Conservation (phyloP, 306 rosid species). For the Elaeagnus macrophylla region DNA sequence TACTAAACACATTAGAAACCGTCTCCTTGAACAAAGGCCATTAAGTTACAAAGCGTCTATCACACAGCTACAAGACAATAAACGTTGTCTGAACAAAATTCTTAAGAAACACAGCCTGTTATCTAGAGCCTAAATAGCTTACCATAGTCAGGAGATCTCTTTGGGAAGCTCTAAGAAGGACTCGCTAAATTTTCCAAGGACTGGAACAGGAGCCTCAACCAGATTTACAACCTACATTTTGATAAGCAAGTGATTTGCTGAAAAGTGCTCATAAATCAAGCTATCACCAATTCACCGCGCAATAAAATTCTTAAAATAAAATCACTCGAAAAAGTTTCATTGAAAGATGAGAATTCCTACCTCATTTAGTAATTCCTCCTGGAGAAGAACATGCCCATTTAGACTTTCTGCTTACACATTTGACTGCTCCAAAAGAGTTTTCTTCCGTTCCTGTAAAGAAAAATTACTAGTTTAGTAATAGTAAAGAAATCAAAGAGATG, state of each 20-base stretch:
- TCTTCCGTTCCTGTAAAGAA: constrained; percentile 58
- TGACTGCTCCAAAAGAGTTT: constrained; percentile 48
- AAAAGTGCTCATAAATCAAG: background rate
- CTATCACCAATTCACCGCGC: background rate
- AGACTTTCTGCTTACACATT: constrained; percentile 59
- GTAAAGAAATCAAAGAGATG: background rate
- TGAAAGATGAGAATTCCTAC: constrained; percentile 31
- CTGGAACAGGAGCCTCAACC: constrained; percentile 86
- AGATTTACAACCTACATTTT: constrained; percentile 80
- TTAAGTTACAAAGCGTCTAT: too few relatives aligned
- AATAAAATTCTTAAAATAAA: constrained; percentile 1
- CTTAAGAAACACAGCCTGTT: background rate
- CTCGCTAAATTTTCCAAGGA: constrained; percentile 74
- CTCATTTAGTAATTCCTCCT: constrained; percentile 73
- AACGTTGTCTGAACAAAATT: constrained; percentile 8
- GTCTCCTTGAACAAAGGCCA: too few relatives aligned
- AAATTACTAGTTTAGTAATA: background rate
- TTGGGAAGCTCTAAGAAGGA: constrained; percentile 89
- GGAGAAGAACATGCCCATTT: constrained; percentile 52
- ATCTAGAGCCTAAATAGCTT: constrained; percentile 20
- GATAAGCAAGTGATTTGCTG: background rate
- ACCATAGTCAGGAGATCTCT: constrained; percentile 91
- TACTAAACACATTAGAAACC: too few relatives aligned
- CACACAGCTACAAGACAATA: too few relatives aligned
- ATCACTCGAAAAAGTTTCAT: constrained; percentile 13